Evolutionary conservation across 495 filamentous ascomycete species (phyloP).

Genomic region (Penicillium desertorum): DNA sequence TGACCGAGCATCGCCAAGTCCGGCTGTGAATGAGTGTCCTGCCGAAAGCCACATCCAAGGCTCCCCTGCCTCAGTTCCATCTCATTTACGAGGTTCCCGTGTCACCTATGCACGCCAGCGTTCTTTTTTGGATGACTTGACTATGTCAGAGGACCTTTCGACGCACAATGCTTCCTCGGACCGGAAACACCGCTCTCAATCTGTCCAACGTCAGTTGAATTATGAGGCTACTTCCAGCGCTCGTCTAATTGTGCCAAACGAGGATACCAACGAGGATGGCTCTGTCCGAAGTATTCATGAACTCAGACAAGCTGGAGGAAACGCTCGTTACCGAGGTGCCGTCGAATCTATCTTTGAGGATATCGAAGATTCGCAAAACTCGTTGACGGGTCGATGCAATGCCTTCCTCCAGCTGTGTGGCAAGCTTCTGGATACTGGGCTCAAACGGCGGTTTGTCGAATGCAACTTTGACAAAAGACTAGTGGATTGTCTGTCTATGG

Average conservation of each 20-base stretch:
- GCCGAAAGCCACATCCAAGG: constrained; percentile 16
- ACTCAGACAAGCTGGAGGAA: constrained; percentile 79
- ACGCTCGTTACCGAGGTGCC: constrained; percentile 75
- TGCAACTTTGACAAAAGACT: constrained; percentile 69
- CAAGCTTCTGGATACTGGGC: constrained; percentile 66
- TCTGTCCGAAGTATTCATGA: constrained; percentile 85
- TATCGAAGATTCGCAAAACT: constrained; percentile 60
- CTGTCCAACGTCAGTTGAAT: constrained; percentile 9
- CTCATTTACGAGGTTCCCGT: constrained; percentile 39
- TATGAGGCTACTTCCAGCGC: constrained; percentile 14
- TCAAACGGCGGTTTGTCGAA: constrained; percentile 70
- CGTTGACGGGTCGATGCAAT: constrained; percentile 48
- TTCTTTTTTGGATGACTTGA: constrained; percentile 55
- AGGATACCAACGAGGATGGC: constrained; percentile 51
- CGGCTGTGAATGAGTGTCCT: constrained; percentile 8
- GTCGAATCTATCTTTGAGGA: constrained; percentile 83
- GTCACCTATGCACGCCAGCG: constrained; percentile 65
- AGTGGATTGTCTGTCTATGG: constrained; percentile 39
- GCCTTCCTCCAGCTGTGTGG: constrained; percentile 67
- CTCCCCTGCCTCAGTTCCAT: constrained; percentile 17
- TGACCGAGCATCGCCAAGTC: constrained; percentile 9
- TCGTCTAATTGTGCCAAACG: constrained; percentile 41
- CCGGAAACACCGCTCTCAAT: constrained; percentile 8
- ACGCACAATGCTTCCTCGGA: constrained; percentile 5
- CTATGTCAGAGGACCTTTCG: constrained; percentile 15